Base-by-base conservation (phyloP, 2,329 filamentous ascomycete species). In the Colletotrichum phormii region DNA sequence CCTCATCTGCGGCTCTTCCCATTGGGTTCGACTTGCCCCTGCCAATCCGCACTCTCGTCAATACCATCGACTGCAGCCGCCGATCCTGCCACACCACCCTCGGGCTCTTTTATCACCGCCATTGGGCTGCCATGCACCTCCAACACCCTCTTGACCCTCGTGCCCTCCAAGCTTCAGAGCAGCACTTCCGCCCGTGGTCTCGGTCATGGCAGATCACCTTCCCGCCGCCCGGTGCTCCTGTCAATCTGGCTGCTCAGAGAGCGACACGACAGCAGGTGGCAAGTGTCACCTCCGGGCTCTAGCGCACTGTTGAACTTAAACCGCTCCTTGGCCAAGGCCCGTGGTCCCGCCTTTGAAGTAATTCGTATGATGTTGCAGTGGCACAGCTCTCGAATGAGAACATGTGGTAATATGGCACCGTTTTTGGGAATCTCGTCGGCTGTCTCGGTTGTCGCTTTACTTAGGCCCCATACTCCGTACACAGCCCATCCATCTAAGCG, bases 111-210 rank as follows among this genome's bases (percentile, higher is more conserved):
- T 54, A 64, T 11, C 42, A 33, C 46, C 54, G 22, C 54, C 59
- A 72, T 72, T 60, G 55, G 70, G 70, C 66, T 72, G 70, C 66
- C 42, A 72, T 72, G 70, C 70, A 72, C 70, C 65, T 37, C 51
- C 58, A 51, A 68, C 37, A 42, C 64, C 59, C 53, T 46, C 42
- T 49, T 49, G 42, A 49, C 42, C 18, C 18, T 42, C 5, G 15
- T 42, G 37, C 37, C 5, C 37, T 53, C 18, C 60, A 15, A 53
- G 37, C 60, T 55, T 49, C 18, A 35, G 33, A 49, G 24, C 53
- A 69, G 69, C 46, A 24, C 35, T 51, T 24, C 49, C 31, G 18
- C 53, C 59, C 53, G n/a, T 37, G 31, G 69, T 64, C 69, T 69
- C 35, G 59, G 42, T 46, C 59, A 33, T 68, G 42, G 59, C 58